These are phyloP conservation scores for Linnemannia zychae DNA, from an alignment of 192 early-diverging fungal species.

Conservation along the genomic window DNA sequence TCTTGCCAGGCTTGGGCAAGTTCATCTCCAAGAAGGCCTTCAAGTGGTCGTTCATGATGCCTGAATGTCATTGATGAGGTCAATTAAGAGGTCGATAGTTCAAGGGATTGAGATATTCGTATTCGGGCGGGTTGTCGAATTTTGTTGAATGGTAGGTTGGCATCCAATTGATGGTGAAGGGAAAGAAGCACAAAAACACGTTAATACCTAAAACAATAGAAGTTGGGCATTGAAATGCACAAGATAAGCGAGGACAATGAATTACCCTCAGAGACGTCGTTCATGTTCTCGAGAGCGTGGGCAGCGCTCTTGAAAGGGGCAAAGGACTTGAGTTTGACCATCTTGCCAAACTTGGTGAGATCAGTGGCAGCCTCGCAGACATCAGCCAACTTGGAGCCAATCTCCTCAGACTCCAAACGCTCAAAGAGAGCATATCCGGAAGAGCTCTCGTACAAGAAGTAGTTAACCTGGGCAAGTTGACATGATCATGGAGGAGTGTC, in stretches of 20 bases:
- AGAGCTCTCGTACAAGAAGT: conserved; percentile 93
- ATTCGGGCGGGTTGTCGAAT: background rate
- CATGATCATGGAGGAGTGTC: conserved; percentile 1
- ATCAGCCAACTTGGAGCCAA: conserved; percentile 92
- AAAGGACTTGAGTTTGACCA: conserved; percentile 95
- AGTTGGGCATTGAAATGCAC: background rate
- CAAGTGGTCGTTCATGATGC: conserved; percentile 88
- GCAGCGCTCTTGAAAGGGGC: conserved; percentile 96
- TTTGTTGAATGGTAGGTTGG: background rate
- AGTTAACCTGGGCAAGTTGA: conserved; percentile 58
- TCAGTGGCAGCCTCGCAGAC: conserved; percentile 88
- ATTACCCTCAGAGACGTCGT: conserved; percentile 97
- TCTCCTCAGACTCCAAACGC: conserved; percentile 92
- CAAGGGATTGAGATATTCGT: background rate
- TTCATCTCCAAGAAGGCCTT: conserved; percentile 97
- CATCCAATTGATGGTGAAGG: background rate
- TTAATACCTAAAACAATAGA: background rate
- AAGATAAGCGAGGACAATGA: background rate
- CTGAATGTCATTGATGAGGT: conserved; percentile 54
- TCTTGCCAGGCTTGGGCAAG: conserved; percentile 86
- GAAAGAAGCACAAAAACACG: background rate
- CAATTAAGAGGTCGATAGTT: background rate
- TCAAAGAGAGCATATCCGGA: conserved; percentile 98
- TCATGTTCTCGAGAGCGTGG: conserved; percentile 98
- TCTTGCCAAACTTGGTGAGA: conserved; percentile 91